Base-by-base conservation (phyloP, 371 early-diverging fungal species). In the Phascolomyces articulosus region DNA sequence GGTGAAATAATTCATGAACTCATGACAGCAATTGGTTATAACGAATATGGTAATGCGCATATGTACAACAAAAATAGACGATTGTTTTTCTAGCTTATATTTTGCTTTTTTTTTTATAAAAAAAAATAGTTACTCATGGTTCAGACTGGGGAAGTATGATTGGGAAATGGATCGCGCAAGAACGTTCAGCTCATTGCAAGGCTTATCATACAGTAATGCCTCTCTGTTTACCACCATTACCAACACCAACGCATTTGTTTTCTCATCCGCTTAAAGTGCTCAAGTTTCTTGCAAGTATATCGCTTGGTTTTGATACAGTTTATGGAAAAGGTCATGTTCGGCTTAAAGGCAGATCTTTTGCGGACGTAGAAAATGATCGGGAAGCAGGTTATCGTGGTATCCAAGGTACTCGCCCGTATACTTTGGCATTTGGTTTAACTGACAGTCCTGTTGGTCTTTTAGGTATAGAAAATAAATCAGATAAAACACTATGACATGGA, bases 361-460 rank as follows among this genome's bases (percentile, higher is more conserved):
- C 68, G 16, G 67, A 75, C 56, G 70, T 61, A 0, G 70, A 71
- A 13, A 62, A 66, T 2, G 38, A 64, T 9, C 51, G 71, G 28
- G 82, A 78, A 34, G 72, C 75, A 18, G 87, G 80, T 8, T 89
- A 89, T 59, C 77, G 77, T 29, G 70, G 71, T 20, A 73, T 88
- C 16, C 89, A 89, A 53, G 75, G 77, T 0, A 84, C 85, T n/a
- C 72, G 80, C 24, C 90, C 88, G 1, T 85, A 85, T 58, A 85
- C 88, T 0, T 71, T 87, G 18, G 83, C 85, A 1, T 84, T 80
- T 61, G 88, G 79, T 4, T 72, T 90, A 15, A 65, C 77, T 7
- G 89, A 90, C 55, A 85, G 86, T 8, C 89, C 89, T 18, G 74
- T 85, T 15, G 89, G 88, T 1, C 64, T 88, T 55, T 57, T 85